Evolutionary conservation across 768 basidiomycete genomes (phyloP).

Genomic region (Rhizopogon vinicolor): DNA sequence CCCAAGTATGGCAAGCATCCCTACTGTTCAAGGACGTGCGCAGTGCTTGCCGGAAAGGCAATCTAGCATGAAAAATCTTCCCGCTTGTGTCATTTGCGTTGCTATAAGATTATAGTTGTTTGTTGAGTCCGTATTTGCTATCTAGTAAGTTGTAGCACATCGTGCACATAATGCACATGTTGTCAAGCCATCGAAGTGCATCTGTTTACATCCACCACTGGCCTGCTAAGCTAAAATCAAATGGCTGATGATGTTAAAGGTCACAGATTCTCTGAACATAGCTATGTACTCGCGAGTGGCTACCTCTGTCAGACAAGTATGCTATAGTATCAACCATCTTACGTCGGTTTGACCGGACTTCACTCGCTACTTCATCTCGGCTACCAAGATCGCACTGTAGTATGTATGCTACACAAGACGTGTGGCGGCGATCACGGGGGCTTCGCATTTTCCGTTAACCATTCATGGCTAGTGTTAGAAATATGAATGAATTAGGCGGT

Average conservation of each 20-base stretch:
- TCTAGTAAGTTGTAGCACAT: neutral
- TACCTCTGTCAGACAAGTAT: too few relatives aligned
- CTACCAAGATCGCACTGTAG: too few relatives aligned
- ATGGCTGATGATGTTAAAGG: too few relatives aligned
- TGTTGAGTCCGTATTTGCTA: neutral
- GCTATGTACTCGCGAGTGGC: too few relatives aligned
- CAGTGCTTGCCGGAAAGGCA: constrained; percentile 11
- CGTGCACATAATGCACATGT: too few relatives aligned
- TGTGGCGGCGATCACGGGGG: too few relatives aligned
- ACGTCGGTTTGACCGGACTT: neutral
- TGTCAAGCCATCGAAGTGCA: too few relatives aligned
- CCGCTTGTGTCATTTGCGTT: neutral
- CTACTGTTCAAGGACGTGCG: constrained; percentile 29
- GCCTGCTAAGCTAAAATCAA: neutral
- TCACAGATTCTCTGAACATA: too few relatives aligned
- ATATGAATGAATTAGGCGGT: neutral
- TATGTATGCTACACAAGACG: too few relatives aligned
- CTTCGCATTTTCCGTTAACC: too few relatives aligned
- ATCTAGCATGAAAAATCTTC: neutral
- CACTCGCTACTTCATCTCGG: neutral
- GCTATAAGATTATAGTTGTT: neutral
- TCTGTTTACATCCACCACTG: neutral
- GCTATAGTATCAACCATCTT: neutral
- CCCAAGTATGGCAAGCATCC: constrained; percentile 29
- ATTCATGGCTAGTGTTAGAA: too few relatives aligned